Evolutionary conservation across 2,329 filamentous ascomycete genomes (phyloP).

Genomic region (Sporothrix protearum): DNA sequence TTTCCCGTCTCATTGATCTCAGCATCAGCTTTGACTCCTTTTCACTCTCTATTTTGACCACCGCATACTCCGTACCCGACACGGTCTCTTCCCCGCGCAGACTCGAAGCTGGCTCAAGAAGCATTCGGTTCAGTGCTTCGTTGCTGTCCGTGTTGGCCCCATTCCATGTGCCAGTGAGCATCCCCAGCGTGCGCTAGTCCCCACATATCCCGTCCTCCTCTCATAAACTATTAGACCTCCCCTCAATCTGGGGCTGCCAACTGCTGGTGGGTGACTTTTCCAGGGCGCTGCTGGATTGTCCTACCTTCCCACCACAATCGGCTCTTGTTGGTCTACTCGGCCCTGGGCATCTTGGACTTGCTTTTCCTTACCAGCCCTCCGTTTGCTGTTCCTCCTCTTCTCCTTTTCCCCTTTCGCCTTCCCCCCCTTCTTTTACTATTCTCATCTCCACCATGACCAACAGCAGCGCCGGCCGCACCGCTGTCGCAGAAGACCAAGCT

Average conservation of each 20-base stretch:
- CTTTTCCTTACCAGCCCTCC: background rate
- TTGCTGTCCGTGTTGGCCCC: background rate
- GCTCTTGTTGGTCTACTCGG: background rate
- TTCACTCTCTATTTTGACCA: background rate
- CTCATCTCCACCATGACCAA: slow-evolving; percentile 12
- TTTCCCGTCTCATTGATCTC: background rate
- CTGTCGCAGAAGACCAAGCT: slow-evolving; percentile 14
- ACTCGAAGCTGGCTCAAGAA: background rate
- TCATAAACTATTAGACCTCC: background rate
- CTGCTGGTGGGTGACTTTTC: slow-evolving; percentile 13
- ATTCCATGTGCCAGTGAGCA: background rate
- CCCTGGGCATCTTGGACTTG: background rate
- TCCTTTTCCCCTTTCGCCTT: background rate
- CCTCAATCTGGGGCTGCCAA: background rate
- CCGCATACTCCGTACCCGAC: background rate
- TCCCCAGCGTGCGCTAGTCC: background rate
- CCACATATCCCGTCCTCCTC: background rate
- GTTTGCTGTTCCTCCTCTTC: background rate
- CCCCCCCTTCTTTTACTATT: background rate
- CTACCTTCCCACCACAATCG: background rate
- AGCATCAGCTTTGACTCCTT: background rate
- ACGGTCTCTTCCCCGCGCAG: background rate
- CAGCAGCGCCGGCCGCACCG: slow-evolving; percentile 6
- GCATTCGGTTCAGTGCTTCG: background rate
- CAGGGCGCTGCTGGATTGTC: background rate